Evolutionary conservation across 148 eudicot genomes (phyloP).

Genomic region (Rhododendron kiyosumense): DNA sequence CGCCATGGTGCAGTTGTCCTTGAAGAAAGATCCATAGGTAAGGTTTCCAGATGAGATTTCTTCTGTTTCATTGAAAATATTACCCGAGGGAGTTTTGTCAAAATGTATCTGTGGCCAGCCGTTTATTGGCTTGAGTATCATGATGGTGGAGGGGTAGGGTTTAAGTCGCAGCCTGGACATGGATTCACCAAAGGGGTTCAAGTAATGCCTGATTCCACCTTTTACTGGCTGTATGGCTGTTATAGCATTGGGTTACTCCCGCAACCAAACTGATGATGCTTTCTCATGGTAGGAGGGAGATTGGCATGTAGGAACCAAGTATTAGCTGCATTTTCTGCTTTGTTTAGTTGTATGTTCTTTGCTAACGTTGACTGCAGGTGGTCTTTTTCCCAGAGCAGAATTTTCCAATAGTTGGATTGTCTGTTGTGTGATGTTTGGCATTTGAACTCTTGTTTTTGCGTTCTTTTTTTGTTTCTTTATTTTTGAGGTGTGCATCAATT

Average conservation of each 20-base stretch:
- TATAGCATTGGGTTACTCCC: neutral
- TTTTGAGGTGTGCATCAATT: no score
- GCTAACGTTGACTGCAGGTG: neutral
- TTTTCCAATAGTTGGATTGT: neutral
- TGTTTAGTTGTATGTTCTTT: neutral
- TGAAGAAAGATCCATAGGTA: conserved; percentile 84
- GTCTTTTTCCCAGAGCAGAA: neutral
- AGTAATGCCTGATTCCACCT: neutral
- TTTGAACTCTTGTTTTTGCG: neutral
- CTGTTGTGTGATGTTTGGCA: no score
- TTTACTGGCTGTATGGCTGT: neutral
- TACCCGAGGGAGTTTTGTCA: neutral
- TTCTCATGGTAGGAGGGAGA: neutral
- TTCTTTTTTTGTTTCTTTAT: neutral
- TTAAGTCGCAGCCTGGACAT: neutral
- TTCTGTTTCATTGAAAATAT: neutral
- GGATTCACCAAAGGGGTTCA: neutral
- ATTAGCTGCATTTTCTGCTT: no score
- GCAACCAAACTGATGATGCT: neutral
- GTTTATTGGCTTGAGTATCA: neutral
- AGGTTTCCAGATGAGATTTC: conserved; percentile 8
- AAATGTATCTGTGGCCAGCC: neutral
- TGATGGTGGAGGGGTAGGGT: neutral
- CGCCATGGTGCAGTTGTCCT: conserved; percentile 96
- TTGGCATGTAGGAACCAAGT: no score